Base-by-base conservation (phyloP, 78 protist genomes). In the Dictyostelium brefeldianum region DNA sequence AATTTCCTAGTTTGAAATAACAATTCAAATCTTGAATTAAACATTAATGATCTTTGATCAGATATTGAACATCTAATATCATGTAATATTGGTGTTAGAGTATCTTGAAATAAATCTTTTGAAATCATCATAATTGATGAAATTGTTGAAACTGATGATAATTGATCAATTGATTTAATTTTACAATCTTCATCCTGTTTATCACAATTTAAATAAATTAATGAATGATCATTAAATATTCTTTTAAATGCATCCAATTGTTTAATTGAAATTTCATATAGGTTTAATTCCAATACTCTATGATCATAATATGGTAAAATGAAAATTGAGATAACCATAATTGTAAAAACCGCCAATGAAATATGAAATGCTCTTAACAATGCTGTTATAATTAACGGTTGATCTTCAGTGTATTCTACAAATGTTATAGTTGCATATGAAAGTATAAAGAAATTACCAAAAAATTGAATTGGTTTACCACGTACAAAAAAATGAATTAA, bases 371-470 rank as follows among this genome's bases (percentile, higher is more conserved):
- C 47, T 10, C 91, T 50, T 6, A 83, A 62, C 0, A 83, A 56
- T 5, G 80, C 22, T 8, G 20, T 73, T 22, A 83, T 83, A n/a
- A 83, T 73, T 18, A 29, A n/a, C 1, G 81, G 43, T 8, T 29
- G 41, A 22, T 51, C 59, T 22, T 41, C 46, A 1, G 47, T 64
- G 18, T 71, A 83, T 50, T 71, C 80, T n/a, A 81, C 81, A 25
- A 73, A 73, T 0, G 91, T 51, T 5, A 83, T 20, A 56, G 91
- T 83, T 0, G 78, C 54, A 83, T 83, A 83, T 4, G 91, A 51
- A 22, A 83, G 82, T 6, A 53, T 70, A 27, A 83, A 73, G 75
- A 83, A 83, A 56, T 83, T 83, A 70, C 77, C 46, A 41, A 53
- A 53, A 4, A 29, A 51, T 15, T 83, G 69, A 43, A 83, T 48